Conservation (phyloP, 345 rosid species). For the Brassica rapa region DNA sequence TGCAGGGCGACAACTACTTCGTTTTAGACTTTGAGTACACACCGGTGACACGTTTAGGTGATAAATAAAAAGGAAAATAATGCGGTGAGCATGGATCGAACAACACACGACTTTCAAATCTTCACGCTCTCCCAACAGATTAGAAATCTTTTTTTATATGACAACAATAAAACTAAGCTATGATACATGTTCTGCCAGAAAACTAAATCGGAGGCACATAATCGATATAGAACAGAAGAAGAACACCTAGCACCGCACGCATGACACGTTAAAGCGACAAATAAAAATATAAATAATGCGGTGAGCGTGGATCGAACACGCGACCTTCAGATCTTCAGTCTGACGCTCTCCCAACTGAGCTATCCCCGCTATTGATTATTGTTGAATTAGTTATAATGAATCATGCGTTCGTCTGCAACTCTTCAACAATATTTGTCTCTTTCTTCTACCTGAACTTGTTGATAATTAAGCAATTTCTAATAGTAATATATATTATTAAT, state of each 20-base stretch:
- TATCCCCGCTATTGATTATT: slow-evolving; percentile 53
- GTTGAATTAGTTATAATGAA: background rate
- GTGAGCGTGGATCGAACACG: slow-evolving; percentile 97
- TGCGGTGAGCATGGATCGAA: no score
- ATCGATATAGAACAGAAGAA: no score
- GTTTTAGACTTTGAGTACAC: no score
- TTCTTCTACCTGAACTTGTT: background rate
- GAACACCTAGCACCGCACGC: no score
- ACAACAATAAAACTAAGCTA: no score
- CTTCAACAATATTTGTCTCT: background rate
- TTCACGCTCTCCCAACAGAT: slow-evolving; percentile 84
- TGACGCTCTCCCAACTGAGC: slow-evolving; percentile 93
- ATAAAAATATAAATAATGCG: slow-evolving; percentile 39
- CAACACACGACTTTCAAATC: slow-evolving; percentile 96
- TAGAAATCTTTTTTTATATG: no score
- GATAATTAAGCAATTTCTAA: background rate
- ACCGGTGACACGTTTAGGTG: no score
- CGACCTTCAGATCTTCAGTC: slow-evolving; percentile 98
- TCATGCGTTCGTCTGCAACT: background rate
- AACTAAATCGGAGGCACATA: no score
- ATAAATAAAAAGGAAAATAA: no score
- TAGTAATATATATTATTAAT: slow-evolving; percentile 1
- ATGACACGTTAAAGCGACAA: background rate
- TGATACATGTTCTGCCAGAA: no score
- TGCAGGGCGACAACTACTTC: no score